These are phyloP conservation scores for Canariomyces notabilis DNA, from an alignment of 2,329 filamentous ascomycete genomes.

Conservation along the genomic window DNA sequence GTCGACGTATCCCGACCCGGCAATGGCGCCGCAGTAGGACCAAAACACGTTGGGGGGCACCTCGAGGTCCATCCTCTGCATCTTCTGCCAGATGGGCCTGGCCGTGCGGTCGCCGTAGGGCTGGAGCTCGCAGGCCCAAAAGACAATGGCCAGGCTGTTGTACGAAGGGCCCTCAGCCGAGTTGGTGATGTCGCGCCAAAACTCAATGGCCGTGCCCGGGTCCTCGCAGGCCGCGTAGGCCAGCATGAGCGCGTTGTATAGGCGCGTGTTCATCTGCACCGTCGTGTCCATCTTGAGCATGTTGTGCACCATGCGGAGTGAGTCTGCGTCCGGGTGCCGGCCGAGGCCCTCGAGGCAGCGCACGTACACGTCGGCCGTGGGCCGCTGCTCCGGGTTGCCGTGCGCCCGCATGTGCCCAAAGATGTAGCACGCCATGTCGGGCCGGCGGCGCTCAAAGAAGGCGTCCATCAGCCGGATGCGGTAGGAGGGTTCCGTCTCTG, in stretches of 20 bases:
- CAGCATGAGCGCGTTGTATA: conserved; percentile 83
- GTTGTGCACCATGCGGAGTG: conserved; percentile 75
- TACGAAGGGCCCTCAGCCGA: conserved; percentile 84
- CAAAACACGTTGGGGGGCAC: conserved; percentile 69
- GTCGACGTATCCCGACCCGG: conserved; percentile 65
- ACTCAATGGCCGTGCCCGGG: conserved; percentile 63
- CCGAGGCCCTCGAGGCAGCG: conserved; percentile 72
- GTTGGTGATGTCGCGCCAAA: conserved; percentile 79
- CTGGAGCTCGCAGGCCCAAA: conserved; percentile 67
- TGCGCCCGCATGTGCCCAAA: conserved; percentile 94
- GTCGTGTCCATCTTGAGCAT: conserved; percentile 90
- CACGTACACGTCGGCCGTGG: conserved; percentile 70
- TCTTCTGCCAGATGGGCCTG: conserved; percentile 64
- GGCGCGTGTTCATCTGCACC: conserved; percentile 67
- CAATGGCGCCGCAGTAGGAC: conserved; percentile 71
- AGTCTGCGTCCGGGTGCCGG: conserved; percentile 53
- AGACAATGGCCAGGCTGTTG: conserved; percentile 71
- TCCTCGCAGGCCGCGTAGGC: conserved; percentile 70
- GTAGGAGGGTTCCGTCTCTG: conserved; percentile 58
- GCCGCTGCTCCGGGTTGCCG: conserved; percentile 55
- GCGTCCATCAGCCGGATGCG: conserved; percentile 72
- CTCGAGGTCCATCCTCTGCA: conserved; percentile 71
- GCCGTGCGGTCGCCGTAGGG: conserved; percentile 55
- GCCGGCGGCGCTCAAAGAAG: conserved; percentile 71
- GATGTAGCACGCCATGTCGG: conserved; percentile 80